These are phyloP conservation scores for Setomelanomma holmii DNA, from an alignment of 2,329 filamentous ascomycete genomes.

Conservation along the genomic window DNA sequence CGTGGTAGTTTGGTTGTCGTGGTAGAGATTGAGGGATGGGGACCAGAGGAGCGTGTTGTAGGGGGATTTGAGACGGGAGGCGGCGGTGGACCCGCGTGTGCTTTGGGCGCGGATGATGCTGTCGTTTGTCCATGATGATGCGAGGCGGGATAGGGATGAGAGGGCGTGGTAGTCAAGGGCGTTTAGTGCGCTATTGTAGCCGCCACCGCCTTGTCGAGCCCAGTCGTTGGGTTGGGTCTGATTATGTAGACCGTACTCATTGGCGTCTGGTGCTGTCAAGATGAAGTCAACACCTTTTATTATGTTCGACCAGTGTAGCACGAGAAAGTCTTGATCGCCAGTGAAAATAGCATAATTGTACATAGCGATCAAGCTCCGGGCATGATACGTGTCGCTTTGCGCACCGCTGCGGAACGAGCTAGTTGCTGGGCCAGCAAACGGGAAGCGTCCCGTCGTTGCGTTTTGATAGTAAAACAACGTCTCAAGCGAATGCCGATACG, in stretches of 20 bases:
- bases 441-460: slow-evolving; percentile 20
- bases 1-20: slow-evolving; percentile 25
- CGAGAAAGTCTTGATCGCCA: slow-evolving; percentile 16
- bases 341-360: slow-evolving; percentile 27
- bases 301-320: slow-evolving; percentile 20
- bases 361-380: slow-evolving; percentile 28
- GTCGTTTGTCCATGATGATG: slow-evolving; percentile 10
- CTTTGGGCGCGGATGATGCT: slow-evolving; percentile 2
- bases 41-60: slow-evolving; percentile 22
- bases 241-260: slow-evolving; percentile 18
- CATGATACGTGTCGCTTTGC: slow-evolving; percentile 31
- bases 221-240: slow-evolving; percentile 36
- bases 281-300: slow-evolving; percentile 23
- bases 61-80: slow-evolving; percentile 10
- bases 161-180: slow-evolving; percentile 42
- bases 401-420: slow-evolving; percentile 7
- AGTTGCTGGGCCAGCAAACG: slow-evolving; percentile 22
- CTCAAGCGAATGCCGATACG: not conserved
- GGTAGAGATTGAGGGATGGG: slow-evolving; percentile 10
- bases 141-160: slow-evolving; percentile 23
- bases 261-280: slow-evolving; percentile 7
- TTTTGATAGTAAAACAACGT: slow-evolving; percentile 29
- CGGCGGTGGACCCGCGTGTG: slow-evolving; percentile 11
- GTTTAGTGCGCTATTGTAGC: slow-evolving; percentile 43
- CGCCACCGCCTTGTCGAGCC: slow-evolving; percentile 38